A percentile compares a stretch with the other conserved stretches of the same genome.
Evolutionary conservation across 1,284 basidiomycete genomes (phyloP).

Genomic region (Ganoderma sinense): DNA sequence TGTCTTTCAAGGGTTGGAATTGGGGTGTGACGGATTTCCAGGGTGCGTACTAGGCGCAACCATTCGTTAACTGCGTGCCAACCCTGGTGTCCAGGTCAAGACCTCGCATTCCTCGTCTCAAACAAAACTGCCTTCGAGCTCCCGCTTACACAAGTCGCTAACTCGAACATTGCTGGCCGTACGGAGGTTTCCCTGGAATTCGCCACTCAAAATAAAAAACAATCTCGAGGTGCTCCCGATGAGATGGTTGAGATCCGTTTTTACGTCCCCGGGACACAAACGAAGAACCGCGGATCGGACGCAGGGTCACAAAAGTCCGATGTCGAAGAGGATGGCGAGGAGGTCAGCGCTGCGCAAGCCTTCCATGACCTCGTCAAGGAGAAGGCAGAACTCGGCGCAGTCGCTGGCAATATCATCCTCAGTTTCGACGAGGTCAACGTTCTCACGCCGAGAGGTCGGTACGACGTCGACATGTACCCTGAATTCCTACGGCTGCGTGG

Average conservation of each 20-base stretch:
- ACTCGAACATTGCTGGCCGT: slow-evolving; percentile 97
- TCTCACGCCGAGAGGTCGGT: slow-evolving; percentile 94
- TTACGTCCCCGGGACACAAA: slow-evolving; percentile 89
- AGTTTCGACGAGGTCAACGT: slow-evolving; percentile 98
- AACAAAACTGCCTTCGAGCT: slow-evolving; percentile 94
- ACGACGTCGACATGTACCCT: slow-evolving; percentile 98
- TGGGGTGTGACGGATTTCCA: slow-evolving; percentile 97
- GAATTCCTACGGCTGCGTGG: slow-evolving; percentile 94
- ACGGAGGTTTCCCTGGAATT: slow-evolving; percentile 99
- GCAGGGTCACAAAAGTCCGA: slow-evolving; percentile 80
- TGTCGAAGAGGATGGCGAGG: slow-evolving; percentile 67
- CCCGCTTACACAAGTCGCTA: slow-evolving; percentile 88
- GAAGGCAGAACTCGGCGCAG: slow-evolving; percentile 94
- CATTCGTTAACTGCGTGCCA: not conserved
- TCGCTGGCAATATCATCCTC: slow-evolving; percentile 91
- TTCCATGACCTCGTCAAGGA: slow-evolving; percentile 98
- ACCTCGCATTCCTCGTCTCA: slow-evolving; percentile 90
- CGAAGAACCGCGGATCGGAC: slow-evolving; percentile 77
- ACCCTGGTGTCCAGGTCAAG: slow-evolving; percentile 70
- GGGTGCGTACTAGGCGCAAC: slow-evolving; percentile 56
- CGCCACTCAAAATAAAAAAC: slow-evolving; percentile 62
- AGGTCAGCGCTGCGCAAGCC: slow-evolving; percentile 91
- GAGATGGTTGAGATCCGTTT: slow-evolving; percentile 98
- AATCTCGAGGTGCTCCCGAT: slow-evolving; percentile 64
- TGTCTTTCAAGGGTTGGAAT: slow-evolving; percentile 96